Base-by-base conservation (phyloP, 192 early-diverging fungal species). In the Backusella parvicylindrica region DNA sequence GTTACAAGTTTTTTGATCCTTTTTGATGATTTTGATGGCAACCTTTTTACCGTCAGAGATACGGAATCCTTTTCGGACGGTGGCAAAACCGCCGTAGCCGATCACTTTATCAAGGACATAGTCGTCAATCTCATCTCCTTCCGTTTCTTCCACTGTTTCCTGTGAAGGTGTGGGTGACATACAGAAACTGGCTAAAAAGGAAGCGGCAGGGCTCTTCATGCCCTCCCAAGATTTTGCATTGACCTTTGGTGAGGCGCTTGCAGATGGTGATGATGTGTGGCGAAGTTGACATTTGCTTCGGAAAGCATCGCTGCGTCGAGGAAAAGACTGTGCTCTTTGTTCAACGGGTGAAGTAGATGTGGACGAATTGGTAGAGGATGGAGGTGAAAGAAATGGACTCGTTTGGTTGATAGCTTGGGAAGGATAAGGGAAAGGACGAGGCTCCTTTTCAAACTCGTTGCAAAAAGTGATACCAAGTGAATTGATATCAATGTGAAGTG, bases 61-160 rank as follows among this genome's bases (percentile, higher is more conserved):
- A 50, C 79, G 80, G 64, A 53, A 81, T n/a, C 87, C 94, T 74
- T 92, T 89, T 65, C 90, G 89, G 11, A 96, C 94, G 30, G 86
- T 76, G 9, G 92, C 92, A 71, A 94, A 96, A 28, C 92, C 90
- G 31, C 94, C 94, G 40, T 84, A 81, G 11, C 93, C 94, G 75
- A 96, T 88, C 13, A 91, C 77, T 36, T 83, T 84, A 53, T 89
- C 90, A 40, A 96, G 80, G 4, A 90, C 78, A 72, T 89, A 96
- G 43, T 92, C 87, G 12, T 90, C 91, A 32, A 94, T 86, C 70
- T 91, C 87, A 72, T 94, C 92, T 21, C 92, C 94, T 64, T 90
- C 88, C 32, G 83, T 79, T 76, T 92, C 88, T 31, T 70, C 68
- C 1, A 47, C 35, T 76, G 35, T 3, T 26, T 41, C 21, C 28